Evolutionary conservation across 2,329 filamentous ascomycete genomes (phyloP).

Genomic region (Graphiopsis chlorocephala): DNA sequence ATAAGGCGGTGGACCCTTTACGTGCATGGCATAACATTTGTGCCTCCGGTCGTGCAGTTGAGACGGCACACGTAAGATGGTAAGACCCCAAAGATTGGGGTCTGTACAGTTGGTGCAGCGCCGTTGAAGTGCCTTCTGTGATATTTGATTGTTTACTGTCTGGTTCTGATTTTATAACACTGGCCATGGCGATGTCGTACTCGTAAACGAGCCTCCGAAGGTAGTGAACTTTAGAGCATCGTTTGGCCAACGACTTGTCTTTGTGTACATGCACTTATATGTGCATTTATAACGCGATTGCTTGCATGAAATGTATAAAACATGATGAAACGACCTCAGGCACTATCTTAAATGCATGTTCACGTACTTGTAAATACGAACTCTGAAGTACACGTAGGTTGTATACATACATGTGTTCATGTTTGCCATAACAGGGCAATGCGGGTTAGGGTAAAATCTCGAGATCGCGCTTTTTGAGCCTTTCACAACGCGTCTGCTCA

Average conservation of each 20-base stretch:
- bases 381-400: too few relatives aligned
- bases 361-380: too few relatives aligned
- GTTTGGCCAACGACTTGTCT: too few relatives aligned
- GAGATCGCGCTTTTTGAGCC: not conserved
- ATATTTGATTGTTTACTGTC: not conserved
- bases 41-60: not conserved
- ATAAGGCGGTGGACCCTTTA: not conserved
- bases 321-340: too few relatives aligned
- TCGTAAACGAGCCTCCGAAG: too few relatives aligned
- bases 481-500: not conserved
- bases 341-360: too few relatives aligned
- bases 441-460: not conserved
- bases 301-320: too few relatives aligned
- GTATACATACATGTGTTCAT: not conserved
- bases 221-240: too few relatives aligned
- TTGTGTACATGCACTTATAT: too few relatives aligned
- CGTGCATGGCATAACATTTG: not conserved
- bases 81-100: not conserved
- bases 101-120: not conserved
- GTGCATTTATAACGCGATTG: too few relatives aligned
- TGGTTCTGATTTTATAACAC: not conserved
- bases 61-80: not conserved
- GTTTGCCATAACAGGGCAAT: not conserved
- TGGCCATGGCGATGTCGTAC: not conserved
- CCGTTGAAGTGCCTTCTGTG: not conserved